phyloP scores from a whole-genome alignment of 768 basidiomycete genomes.

The Amanita exitialis region DNA sequence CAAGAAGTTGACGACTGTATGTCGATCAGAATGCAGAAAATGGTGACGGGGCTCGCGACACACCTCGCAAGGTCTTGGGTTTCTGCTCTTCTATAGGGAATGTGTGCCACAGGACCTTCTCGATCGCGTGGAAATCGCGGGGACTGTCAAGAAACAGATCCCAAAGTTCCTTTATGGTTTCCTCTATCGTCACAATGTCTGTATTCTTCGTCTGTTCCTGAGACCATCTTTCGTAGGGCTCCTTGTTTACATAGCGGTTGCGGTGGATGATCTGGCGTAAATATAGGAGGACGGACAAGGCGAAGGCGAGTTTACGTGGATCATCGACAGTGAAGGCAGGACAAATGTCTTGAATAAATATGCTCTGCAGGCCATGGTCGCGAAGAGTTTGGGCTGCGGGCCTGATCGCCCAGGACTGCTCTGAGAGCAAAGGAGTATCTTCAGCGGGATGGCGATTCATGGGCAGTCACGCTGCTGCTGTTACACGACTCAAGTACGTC shows the following conservation, averaged over 20 bases:
- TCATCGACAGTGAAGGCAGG: constrained; percentile 3
- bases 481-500: not conserved
- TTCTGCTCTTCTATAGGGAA: constrained; percentile 25
- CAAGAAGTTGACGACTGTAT: constrained; percentile 34
- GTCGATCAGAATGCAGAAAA: constrained; percentile 1
- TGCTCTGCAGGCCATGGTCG: constrained; percentile 2
- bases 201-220: constrained; percentile 14
- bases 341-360: constrained; percentile 2
- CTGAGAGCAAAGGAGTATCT: not conserved
- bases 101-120: constrained; percentile 36
- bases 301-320: constrained; percentile 1
- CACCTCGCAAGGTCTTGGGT: constrained; percentile 19
- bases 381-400: constrained; percentile 1
- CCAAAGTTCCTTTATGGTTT: constrained; percentile 27
- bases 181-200: constrained; percentile 22
- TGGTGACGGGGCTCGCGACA: constrained; percentile 3
- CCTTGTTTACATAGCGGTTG: constrained; percentile 11
- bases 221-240: constrained; percentile 35
- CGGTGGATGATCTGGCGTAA: constrained; percentile 17
- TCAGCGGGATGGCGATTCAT: not conserved
- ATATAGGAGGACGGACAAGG: constrained; percentile 21
- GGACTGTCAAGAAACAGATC: constrained; percentile 29
- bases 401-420: constrained; percentile 3
- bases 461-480: not conserved
- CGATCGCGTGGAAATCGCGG: constrained; percentile 30